Evolutionary conservation across 1,284 basidiomycete species (phyloP).

Genomic region (Mycena citricolor): DNA sequence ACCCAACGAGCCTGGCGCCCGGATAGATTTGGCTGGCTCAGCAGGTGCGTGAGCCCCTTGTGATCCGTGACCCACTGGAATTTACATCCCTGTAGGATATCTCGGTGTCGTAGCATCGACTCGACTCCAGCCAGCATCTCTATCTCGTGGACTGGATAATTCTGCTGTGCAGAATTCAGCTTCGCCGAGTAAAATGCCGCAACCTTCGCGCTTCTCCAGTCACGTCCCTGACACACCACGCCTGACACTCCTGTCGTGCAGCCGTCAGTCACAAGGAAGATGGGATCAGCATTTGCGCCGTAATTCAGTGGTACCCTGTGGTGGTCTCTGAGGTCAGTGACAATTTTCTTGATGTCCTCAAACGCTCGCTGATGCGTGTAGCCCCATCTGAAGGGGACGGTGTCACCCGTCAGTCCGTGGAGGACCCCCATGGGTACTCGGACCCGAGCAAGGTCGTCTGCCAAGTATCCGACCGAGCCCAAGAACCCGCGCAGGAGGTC

Average conservation of each 20-base stretch:
- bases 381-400: conserved; percentile 24
- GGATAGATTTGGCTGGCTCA: conserved; percentile 27
- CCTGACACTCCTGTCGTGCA: conserved; percentile 18
- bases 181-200: conserved; percentile 33
- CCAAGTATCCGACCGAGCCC: conserved; percentile 24
- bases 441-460: conserved; percentile 17
- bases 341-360: conserved; percentile 23
- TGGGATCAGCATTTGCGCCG: conserved; percentile 12
- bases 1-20: conserved; percentile 34
- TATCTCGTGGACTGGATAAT: conserved; percentile 32
- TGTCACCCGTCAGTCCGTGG: conserved; percentile 18
- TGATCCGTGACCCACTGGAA: conserved; percentile 35
- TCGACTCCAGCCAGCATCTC: conserved; percentile 31
- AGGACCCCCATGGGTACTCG: conserved; percentile 25
- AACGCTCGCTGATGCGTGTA: conserved; percentile 28
- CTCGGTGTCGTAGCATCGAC: conserved; percentile 25
- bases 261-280: conserved; percentile 26
- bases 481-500: conserved; percentile 21
- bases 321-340: conserved; percentile 19
- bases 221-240: conserved; percentile 12
- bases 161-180: conserved; percentile 33
- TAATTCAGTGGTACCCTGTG: conserved; percentile 25
- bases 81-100: conserved; percentile 25
- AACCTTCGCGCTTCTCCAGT: conserved; percentile 16
- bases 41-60: conserved; percentile 28